Base-by-base conservation (phyloP, 2,329 filamentous ascomycete species). In the Penicillium corylophilum region DNA sequence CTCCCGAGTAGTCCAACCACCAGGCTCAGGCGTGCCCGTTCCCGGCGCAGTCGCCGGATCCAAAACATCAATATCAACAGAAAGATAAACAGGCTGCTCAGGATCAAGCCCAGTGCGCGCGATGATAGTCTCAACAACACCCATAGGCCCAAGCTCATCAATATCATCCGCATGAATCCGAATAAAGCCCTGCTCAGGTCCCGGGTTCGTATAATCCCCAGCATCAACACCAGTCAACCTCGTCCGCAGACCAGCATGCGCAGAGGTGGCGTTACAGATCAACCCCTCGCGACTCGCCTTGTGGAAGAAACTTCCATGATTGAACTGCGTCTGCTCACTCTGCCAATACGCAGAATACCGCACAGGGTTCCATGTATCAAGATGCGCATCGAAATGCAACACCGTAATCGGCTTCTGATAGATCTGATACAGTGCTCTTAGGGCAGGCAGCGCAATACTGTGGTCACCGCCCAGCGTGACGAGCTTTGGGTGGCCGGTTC, bases 301-400 rank as follows among this genome's bases (percentile, higher is more conserved):
- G 87, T 90, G 93, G 79, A 95, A 95, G 85, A 95, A 94, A 60
- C 84, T 89, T 4, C 92, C 91, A 71, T 96, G 91, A 65, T 86
- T 95, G 76, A 95, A 94, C 61, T 86, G 82, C 2, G 83, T 81
- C 69, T 90, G 88, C 53, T 83, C 80, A 2, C 80, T 81, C 6
- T 77, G 71, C 91, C 91, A 96, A 49, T 85, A 84, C 15, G 82
- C 85, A 0, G 89, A 88, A 71, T 95, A 95, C 61, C 89, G 73
- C 29, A 71, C 82, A 2, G 90, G 89, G 68, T 93, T 86, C 89
- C 90, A 94, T 2, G 90, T 94, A 67, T 94, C 90, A 2, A 94
- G 79, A 68, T 95, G 89, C 2, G 79, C 84, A 64, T 91, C 88
- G 70, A 91, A 90, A 69, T 90, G 88, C 53, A 91, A 74, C 13